A percentile compares a stretch with the other conserved stretches of the same genome.
These are phyloP conservation scores for Mollisiaceae sp. DNA, from an alignment of 2,329 filamentous ascomycete genomes.

Conservation along the genomic window DNA sequence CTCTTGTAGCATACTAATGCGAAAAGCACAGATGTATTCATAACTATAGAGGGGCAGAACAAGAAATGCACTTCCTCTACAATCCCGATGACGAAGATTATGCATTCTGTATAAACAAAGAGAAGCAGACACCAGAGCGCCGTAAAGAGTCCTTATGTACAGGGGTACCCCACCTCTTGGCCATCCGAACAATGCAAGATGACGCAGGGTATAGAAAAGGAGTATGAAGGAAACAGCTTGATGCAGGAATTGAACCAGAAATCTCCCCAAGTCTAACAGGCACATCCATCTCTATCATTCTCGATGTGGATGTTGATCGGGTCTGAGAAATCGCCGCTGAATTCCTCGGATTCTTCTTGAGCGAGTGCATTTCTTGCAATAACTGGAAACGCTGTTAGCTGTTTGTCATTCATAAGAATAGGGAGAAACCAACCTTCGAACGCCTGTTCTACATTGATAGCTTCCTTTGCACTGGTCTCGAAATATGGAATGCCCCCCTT, in stretches of 20 bases:
- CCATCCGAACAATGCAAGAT: conserved; percentile 16
- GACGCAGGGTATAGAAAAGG: conserved; percentile 15
- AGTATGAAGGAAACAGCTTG: conserved; percentile 16
- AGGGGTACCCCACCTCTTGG: conserved; percentile 22
- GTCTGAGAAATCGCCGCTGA: conserved; percentile 95
- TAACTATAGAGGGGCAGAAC: no score
- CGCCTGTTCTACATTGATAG: conserved; percentile 93
- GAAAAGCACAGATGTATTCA: no score
- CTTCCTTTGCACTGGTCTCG: conserved; percentile 98
- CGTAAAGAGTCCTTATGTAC: conserved; percentile 41
- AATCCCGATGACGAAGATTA: conserved; percentile 19
- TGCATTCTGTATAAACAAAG: conserved; percentile 37
- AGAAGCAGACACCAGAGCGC: conserved; percentile 40
- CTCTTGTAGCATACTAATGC: no score
- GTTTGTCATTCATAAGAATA: background rate
- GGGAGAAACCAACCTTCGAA: conserved; percentile 59
- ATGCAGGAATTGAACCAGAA: conserved; percentile 19
- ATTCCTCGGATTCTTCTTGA: conserved; percentile 97
- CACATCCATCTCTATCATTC: conserved; percentile 89
- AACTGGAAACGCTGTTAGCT: conserved; percentile 56
- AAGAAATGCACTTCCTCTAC: no score
- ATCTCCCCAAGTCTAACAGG: conserved; percentile 66
- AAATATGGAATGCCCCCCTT: conserved; percentile 99
- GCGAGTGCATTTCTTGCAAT: conserved; percentile 95
- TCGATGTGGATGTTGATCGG: conserved; percentile 98